Conservation (phyloP, 805 yeast species). For the Saccharomycopsis sp. region DNA sequence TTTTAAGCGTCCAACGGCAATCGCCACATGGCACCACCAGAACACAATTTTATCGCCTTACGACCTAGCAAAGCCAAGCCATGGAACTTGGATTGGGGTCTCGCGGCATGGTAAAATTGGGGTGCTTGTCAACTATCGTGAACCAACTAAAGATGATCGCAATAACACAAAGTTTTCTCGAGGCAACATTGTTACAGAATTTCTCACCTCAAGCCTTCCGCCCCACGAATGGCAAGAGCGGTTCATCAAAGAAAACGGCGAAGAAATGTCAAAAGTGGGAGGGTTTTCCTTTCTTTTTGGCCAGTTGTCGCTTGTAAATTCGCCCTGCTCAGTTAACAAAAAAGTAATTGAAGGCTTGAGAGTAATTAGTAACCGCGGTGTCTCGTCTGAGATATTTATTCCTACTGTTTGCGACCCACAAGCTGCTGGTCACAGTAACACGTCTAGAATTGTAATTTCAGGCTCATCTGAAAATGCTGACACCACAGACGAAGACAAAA, state of each 20-base stretch:
- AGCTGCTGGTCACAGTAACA: background rate
- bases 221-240: slow-evolving; percentile 42
- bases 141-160: slow-evolving; percentile 28
- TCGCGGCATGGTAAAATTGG: slow-evolving; percentile 55
- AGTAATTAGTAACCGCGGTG: slow-evolving; percentile 45
- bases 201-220: slow-evolving; percentile 30
- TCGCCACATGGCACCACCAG: slow-evolving; percentile 38
- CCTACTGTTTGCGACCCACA: background rate
- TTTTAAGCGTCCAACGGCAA: slow-evolving; percentile 62
- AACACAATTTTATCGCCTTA: slow-evolving; percentile 52
- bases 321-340: slow-evolving; percentile 1
- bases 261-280: slow-evolving; percentile 38
- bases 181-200: slow-evolving; percentile 44
- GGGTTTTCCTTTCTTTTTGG: slow-evolving; percentile 63
- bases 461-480: background rate
- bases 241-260: slow-evolving; percentile 24
- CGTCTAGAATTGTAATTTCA: background rate
- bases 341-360: slow-evolving; percentile 31
- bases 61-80: slow-evolving; percentile 65
- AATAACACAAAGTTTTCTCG: slow-evolving; percentile 36
- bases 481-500: background rate
- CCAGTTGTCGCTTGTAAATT: slow-evolving; percentile 27
- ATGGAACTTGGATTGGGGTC: slow-evolving; percentile 88
- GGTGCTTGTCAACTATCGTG: slow-evolving; percentile 70
- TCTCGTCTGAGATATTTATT: slow-evolving; percentile 17